Base-by-base conservation (phyloP, 2,329 filamentous ascomycete species). In the Diaporthe vaccinii region DNA sequence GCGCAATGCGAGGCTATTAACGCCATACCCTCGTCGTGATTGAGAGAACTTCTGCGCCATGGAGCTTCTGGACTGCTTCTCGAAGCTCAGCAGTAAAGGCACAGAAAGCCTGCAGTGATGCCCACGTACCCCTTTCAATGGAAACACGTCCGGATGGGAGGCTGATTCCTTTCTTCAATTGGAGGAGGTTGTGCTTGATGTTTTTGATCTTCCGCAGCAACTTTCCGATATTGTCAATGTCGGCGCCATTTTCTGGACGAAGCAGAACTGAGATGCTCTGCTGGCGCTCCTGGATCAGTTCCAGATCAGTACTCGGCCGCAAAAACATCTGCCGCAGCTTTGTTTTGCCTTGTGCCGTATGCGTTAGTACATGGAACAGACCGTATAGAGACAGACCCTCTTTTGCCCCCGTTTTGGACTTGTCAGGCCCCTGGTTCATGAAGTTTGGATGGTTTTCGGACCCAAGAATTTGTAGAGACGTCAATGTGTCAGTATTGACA, bases 351-450 rank as follows among this genome's bases (percentile, higher is more conserved):
- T 98, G 95, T 1, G 93, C 89, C 4, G 95, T 98, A 73, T 89
- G 89, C 36, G 93, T 92, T 41, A 97, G 86, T 73, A 91, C 88
- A 75, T 93, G 91, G 76, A 98, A 97, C 0, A 98, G 85, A 0
- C 94, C 96, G 82, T 94, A 98, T 0, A 98, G 85, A 0, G 95
- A 98, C 1, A 97, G 87, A 22, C 91, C 93, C 84, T 98, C 95
- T 82, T 96, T 98, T 0, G 90, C 89, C 28, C 90, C 92, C 1
- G 89, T 91, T 36, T 86, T 88, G 41, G 87, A 87, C 77, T 87
- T 90, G 9, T 88, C 89, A 3, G 92, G 91, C 0, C 93, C 94
- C 84, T 93, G 93, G 79, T 93, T 94, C 77, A 96, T 93, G 65
- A 90, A 92, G 80, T 95, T 95, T 6, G 95, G 96, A 82, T 98